Percentiles rank a stretch among this genome's conserved stretches.
Evolutionary conservation across 768 basidiomycete genomes (phyloP).

Genomic region (Russula lepida): DNA sequence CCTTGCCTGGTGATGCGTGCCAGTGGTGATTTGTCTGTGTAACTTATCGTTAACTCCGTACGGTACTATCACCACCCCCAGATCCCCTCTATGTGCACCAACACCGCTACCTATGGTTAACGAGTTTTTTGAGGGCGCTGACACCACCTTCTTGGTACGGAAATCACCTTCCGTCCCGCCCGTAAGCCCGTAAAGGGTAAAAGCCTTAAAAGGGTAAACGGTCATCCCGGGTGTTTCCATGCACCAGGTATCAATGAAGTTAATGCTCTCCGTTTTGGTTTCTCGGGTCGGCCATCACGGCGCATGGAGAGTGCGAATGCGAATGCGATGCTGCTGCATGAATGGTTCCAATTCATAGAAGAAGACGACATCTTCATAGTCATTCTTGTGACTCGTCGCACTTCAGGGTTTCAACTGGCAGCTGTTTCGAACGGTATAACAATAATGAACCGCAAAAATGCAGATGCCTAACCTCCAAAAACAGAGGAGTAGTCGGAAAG

Average conservation of each 20-base stretch:
- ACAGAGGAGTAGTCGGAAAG: neutral
- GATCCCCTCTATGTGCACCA: neutral
- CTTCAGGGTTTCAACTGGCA: neutral
- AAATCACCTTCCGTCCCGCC: neutral
- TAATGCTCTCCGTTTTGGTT: neutral
- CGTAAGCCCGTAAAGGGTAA: neutral
- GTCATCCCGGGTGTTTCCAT: neutral
- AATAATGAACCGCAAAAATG: neutral
- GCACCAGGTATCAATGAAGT: neutral
- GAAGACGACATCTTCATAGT: neutral
- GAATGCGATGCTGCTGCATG: neutral
- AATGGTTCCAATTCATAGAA: conserved; percentile 1
- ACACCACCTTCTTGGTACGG: neutral
- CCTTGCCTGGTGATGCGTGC: too few relatives aligned
- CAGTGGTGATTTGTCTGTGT: neutral
- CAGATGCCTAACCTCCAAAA: neutral
- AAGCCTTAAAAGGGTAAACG: too few relatives aligned
- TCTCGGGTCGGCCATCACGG: neutral
- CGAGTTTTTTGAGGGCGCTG: neutral
- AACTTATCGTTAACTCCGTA: too few relatives aligned
- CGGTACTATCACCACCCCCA: too few relatives aligned
- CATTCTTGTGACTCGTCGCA: too few relatives aligned
- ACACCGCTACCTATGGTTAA: conserved; percentile 6
- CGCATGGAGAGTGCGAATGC: neutral
- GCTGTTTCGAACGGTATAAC: neutral